These are phyloP conservation scores for Chaetomiaceae sp. DNA, from an alignment of 2,329 filamentous ascomycete genomes.

Conservation along the genomic window DNA sequence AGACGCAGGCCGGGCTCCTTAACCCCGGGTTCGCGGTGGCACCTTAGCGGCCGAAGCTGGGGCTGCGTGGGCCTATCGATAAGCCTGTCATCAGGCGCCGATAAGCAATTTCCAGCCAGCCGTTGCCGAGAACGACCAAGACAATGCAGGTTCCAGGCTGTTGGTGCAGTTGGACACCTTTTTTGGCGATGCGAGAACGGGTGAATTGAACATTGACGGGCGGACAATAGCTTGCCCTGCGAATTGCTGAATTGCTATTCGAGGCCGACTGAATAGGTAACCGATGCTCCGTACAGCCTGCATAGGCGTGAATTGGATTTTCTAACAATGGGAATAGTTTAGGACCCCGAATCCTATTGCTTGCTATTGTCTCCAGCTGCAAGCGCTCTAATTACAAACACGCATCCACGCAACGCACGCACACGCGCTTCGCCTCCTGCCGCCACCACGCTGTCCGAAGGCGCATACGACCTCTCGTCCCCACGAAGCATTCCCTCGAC, in stretches of 20 bases:
- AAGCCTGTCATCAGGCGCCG: slow-evolving; percentile 20
- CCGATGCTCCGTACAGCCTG: too few species aligned
- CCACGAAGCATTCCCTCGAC: too few species aligned
- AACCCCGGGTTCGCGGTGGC: slow-evolving; percentile 4
- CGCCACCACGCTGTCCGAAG: too few species aligned
- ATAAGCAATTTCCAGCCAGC: slow-evolving; percentile 28
- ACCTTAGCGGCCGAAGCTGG: slow-evolving; percentile 21
- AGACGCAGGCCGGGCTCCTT: not conserved
- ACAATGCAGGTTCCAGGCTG: slow-evolving; percentile 5
- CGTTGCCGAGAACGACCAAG: not conserved
- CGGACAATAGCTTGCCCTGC: slow-evolving; percentile 4
- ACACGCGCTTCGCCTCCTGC: too few species aligned
- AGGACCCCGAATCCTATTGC: not conserved
- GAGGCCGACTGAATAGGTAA: not conserved
- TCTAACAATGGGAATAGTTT: not conserved
- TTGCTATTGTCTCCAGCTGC: not conserved
- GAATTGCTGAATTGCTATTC: too few species aligned
- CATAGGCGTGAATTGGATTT: not conserved
- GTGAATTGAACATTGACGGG: slow-evolving; percentile 5
- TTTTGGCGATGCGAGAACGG: slow-evolving; percentile 18
- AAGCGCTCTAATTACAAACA: too few species aligned
- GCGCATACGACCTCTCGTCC: too few species aligned
- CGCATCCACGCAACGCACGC: too few species aligned
- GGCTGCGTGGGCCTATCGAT: slow-evolving; percentile 20
- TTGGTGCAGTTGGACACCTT: slow-evolving; percentile 15